These are phyloP conservation scores for Pyrus hybrid DNA, from an alignment of 331 rosid genomes.

Conservation along the genomic window DNA sequence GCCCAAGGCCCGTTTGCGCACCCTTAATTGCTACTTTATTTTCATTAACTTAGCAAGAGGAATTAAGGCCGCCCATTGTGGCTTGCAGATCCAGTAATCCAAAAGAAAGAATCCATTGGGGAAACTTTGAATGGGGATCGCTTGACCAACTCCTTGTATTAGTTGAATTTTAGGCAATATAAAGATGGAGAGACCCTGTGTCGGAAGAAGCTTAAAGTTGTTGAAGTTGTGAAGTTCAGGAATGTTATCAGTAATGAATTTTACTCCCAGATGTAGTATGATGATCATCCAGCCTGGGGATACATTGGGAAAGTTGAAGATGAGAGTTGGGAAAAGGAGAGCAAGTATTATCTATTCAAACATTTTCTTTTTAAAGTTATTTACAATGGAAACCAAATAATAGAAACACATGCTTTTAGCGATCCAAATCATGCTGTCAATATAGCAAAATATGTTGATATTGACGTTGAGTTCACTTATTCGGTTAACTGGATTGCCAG, in stretches of 20 bases:
- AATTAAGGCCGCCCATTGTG: neutral
- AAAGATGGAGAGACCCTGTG: conserved; percentile 41
- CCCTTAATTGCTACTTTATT: neutral
- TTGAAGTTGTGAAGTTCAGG: conserved; percentile 50
- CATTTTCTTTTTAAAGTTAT: conserved; percentile 63
- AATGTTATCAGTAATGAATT: conserved; percentile 51
- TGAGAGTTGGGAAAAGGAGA: conserved; percentile 39
- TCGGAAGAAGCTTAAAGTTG: conserved; percentile 42
- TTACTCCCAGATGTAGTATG: conserved; percentile 85
- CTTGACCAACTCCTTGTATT: conserved; percentile 46
- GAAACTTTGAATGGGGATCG: conserved; percentile 86
- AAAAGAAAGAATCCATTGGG: conserved; percentile 75
- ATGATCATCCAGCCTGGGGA: conserved; percentile 87
- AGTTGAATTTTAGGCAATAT: conserved; percentile 48
- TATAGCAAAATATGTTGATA: conserved; percentile 51
- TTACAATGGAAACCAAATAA: conserved; percentile 48
- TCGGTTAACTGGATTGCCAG: conserved; percentile 66
- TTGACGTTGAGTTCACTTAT: conserved; percentile 65
- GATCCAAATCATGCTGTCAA: conserved; percentile 59
- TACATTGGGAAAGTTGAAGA: conserved; percentile 71
- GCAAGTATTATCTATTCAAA: conserved; percentile 50
- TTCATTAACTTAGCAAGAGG: neutral
- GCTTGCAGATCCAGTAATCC: conserved; percentile 54
- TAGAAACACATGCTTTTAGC: conserved; percentile 57
- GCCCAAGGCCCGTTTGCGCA: too few species aligned